A percentile compares a stretch with the other conserved stretches of the same genome.
Conservation (phyloP, 768 basidiomycete genomes). For the Mycena crocata region DNA sequence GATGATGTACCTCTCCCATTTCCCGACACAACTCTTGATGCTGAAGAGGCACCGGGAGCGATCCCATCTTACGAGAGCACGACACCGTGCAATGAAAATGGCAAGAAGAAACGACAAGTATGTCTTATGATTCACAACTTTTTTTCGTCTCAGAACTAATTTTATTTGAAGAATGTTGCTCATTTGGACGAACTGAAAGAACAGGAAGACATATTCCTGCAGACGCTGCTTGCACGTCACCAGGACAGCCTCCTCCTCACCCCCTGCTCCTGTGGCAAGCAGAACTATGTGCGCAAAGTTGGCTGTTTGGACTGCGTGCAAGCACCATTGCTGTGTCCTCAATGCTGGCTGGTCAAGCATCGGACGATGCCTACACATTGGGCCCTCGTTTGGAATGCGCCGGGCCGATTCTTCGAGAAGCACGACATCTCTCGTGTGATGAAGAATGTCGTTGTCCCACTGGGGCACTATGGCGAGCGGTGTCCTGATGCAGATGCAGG, state of each 20-base stretch:
- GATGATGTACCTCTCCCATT: not conserved
- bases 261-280: not conserved
- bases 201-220: not conserved
- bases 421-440: too few species aligned
- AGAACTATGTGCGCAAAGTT: not conserved
- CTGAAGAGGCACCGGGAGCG: not conserved
- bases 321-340: not conserved
- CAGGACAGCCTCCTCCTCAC: not conserved
- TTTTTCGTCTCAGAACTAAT: not conserved
- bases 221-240: not conserved
- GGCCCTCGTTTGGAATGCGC: not conserved
- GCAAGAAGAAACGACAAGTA: not conserved
- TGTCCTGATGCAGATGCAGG: too few species aligned
- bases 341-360: not conserved
- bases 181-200: not conserved
- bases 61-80: constrained; percentile 5
- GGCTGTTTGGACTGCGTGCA: not conserved
- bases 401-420: not conserved
- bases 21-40: not conserved
- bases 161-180: not conserved
- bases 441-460: too few species aligned
- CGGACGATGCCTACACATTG: not conserved
- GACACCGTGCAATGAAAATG: not conserved
- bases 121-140: not conserved
- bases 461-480: too few species aligned